phyloP scores from a whole-genome alignment of 495 filamentous ascomycete genomes.

The Podospora pseudopauciseta region DNA sequence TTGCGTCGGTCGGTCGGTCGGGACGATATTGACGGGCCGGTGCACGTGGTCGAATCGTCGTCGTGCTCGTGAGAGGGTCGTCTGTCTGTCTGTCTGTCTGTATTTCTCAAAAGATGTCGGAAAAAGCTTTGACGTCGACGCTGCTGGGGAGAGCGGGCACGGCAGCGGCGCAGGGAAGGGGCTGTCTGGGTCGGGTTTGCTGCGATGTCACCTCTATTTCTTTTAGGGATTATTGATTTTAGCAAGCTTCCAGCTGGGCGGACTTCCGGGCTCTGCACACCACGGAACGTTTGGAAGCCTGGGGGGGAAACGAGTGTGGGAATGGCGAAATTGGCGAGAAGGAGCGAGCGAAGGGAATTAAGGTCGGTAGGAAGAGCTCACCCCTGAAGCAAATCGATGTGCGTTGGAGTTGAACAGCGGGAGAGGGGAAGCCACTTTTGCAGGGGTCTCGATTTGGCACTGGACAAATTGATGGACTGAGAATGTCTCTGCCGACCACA shows the following conservation, averaged over 20 bases:
- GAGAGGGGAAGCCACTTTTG: constrained; percentile 11
- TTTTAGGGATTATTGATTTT: not conserved
- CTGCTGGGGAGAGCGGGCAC: not conserved
- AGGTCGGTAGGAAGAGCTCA: not conserved
- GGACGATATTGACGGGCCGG: not conserved
- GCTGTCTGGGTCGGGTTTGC: not conserved
- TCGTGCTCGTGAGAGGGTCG: not conserved
- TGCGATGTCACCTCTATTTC: too few species aligned
- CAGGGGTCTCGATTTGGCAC: constrained; percentile 1
- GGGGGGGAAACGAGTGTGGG: not conserved
- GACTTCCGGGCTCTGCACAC: not conserved
- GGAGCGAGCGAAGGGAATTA: not conserved
- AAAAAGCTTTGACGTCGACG: not conserved
- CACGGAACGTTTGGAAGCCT: not conserved
- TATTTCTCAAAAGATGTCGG: not conserved
- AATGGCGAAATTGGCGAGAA: not conserved
- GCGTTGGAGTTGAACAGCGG: constrained; percentile 2
- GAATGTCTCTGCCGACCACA: not conserved
- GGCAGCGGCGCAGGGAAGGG: not conserved
- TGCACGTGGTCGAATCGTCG: not conserved
- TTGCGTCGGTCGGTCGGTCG: not conserved
- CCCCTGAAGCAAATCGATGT: constrained; percentile 7
- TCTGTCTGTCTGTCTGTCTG: not conserved
- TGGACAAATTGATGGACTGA: not conserved
- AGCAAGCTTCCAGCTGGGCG: not conserved